phyloP scores from a whole-genome alignment of 2,329 filamentous ascomycete genomes.

The Dactylellina parvicollis region DNA sequence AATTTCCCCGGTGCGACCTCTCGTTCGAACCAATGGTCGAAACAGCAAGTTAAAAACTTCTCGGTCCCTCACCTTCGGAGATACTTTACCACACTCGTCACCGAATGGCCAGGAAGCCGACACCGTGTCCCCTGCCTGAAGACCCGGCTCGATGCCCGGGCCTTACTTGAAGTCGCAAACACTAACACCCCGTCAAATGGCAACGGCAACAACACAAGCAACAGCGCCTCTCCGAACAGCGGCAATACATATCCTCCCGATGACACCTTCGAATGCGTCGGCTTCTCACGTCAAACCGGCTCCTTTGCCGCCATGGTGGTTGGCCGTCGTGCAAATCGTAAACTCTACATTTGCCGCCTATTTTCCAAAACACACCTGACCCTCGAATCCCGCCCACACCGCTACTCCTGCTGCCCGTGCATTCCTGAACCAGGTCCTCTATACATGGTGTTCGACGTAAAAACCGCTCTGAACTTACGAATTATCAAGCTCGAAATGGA shows the following conservation, averaged over 20 bases:
- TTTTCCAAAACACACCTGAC: slow-evolving; percentile 50
- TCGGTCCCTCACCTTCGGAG: slow-evolving; percentile 53
- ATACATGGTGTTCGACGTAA: slow-evolving; percentile 51
- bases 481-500: slow-evolving; percentile 51
- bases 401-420: slow-evolving; percentile 52
- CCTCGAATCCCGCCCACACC: slow-evolving; percentile 46
- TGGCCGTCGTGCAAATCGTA: slow-evolving; percentile 27
- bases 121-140: slow-evolving; percentile 55
- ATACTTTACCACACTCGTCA: slow-evolving; percentile 54
- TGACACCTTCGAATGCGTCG: slow-evolving; percentile 49
- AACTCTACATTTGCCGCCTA: slow-evolving; percentile 53
- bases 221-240: neutral
- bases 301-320: slow-evolving; percentile 51
- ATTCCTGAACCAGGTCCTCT: slow-evolving; percentile 47
- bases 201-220: neutral
- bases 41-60: slow-evolving; percentile 27
- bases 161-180: slow-evolving; percentile 41
- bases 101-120: slow-evolving; percentile 55
- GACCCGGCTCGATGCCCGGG: slow-evolving; percentile 51
- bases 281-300: slow-evolving; percentile 50
- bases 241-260: neutral
- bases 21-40: slow-evolving; percentile 41
- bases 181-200: slow-evolving; percentile 2
- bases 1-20: slow-evolving; percentile 31
- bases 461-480: slow-evolving; percentile 41